These are phyloP conservation scores for Pseudotulostoma volvatum DNA, from an alignment of 495 filamentous ascomycete species.

Conservation along the genomic window DNA sequence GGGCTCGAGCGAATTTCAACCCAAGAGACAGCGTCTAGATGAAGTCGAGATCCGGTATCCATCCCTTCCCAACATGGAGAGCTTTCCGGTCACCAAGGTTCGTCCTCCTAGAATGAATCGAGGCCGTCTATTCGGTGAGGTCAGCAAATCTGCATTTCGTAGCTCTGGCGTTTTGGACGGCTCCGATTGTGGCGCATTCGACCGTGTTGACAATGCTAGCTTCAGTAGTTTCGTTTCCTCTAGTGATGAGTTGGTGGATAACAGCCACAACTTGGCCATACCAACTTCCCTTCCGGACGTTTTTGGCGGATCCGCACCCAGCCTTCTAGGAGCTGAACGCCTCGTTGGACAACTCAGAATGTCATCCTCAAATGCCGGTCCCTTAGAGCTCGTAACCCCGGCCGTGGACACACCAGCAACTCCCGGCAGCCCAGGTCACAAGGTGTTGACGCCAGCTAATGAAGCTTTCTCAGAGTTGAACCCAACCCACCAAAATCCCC, in stretches of 20 bases:
- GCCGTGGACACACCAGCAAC: slow-evolving; percentile 19
- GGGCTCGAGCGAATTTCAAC: background rate
- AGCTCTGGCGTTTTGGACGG: slow-evolving; percentile 40
- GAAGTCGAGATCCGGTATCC: slow-evolving; percentile 22
- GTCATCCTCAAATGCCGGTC: slow-evolving; percentile 31
- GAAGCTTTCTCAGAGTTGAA: slow-evolving; percentile 1
- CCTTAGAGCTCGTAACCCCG: slow-evolving; percentile 10
- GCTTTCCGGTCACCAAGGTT: slow-evolving; percentile 18
- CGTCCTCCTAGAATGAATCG: slow-evolving; percentile 13
- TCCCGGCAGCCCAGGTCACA: slow-evolving; percentile 10
- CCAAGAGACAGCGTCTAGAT: slow-evolving; percentile 25
- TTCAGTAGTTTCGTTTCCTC: slow-evolving; percentile 24
- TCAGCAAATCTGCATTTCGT: slow-evolving; percentile 50
- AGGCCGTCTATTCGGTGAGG: slow-evolving; percentile 64
- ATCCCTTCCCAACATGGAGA: slow-evolving; percentile 28
- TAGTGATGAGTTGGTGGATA: slow-evolving; percentile 30
- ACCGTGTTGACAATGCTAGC: slow-evolving; percentile 5
- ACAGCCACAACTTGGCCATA: slow-evolving; percentile 22
- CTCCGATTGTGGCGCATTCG: slow-evolving; percentile 12
- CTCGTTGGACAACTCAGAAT: slow-evolving; percentile 52
- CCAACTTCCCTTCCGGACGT: slow-evolving; percentile 27
- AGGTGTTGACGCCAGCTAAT: slow-evolving; percentile 18
- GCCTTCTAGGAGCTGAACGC: slow-evolving; percentile 50
- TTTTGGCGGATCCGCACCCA: slow-evolving; percentile 32
- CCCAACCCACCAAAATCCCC: slow-evolving; percentile 5